Base-by-base conservation (phyloP, 805 yeast genomes). In the Yamadazyma takamatsuzukensis region DNA sequence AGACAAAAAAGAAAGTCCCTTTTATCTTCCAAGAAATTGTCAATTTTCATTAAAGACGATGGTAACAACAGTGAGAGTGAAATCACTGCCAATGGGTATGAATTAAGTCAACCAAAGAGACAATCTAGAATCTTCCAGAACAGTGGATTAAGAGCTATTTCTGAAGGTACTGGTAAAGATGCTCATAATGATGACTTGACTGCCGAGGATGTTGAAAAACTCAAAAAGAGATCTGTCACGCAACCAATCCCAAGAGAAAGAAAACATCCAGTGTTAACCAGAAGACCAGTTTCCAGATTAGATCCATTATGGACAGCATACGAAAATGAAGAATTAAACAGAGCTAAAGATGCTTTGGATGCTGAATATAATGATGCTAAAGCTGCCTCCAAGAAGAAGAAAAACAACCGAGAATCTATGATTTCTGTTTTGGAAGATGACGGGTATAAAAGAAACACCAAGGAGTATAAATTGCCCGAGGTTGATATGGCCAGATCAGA, bases 241-340 rank as follows among this genome's bases (percentile, higher is more conserved):
- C 66, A 59, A 40, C 72, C 70, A 3, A 45, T 41, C 13, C 54
- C 60, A 5, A 45, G 45, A 21, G 42, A 58, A 31, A 54, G 68
- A 41, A 49, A 44, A 35, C 53, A 56, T 32, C 64, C 68, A 21
- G 33, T 56, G 25, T 64, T 73, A 24, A 70, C 77, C 3, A 68
- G 79, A 37, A 64, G 76, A 38, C 81, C 81, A 5, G 70, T 72
- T 11, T 74, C 80, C 1, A 65, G 71, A 39, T 59, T 76, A 32
- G 81, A 76, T 50, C 81, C 81, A 17, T 61, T 77, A 39, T 72
- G 72, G 67, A 57, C 58, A 21, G 74, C 71, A 3, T 72, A 70
- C 46, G 76, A 73, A 40, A 68, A 62, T 55, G 68, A 59, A 37
- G 67, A 66, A 54, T 56, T 56, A 47, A 70, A 54, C 37, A 54